Base-by-base conservation (phyloP, 805 yeast species). In the Kluyveromyces dobzhanskii region DNA sequence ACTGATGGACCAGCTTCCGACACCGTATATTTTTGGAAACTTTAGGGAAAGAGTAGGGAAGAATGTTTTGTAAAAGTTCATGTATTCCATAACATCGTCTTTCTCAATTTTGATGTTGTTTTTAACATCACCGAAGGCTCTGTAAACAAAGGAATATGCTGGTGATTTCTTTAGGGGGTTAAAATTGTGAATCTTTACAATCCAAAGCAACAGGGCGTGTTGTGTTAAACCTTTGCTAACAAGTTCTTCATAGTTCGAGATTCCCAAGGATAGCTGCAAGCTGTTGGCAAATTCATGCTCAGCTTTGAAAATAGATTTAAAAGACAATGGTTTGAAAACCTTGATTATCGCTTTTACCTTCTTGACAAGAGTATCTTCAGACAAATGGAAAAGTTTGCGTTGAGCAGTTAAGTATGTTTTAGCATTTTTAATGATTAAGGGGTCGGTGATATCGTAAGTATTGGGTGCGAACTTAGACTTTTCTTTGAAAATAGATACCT, bases 121-220 rank as follows among this genome's bases (percentile, higher is more conserved):
- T 10, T 54, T 47, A 21, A 72, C 59, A 25, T 61, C 57, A 10
- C 53, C 52, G 43, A 72, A 76, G 5, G 59, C 54, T 2, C 54
- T 51, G 13, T 48, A 46, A 14, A 80, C 67, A 69, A 81, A 80
- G 2, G 65, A 62, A 1, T 85, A 83, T 13, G 74, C 57, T 0
- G 39, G 39, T 3, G 45, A 42, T 29, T 54, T 57, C 27, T 61
- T 56, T 27, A 64, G 70, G 7, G 53, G 51, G 14, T 55, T 56
- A 21, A 62, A 64, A 52, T 78, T 80, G 41, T 66, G 62, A 41
- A 75, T 70, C 48, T 86, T 66, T 26, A 82, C 73, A 18, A 82
- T 62, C 75, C 80, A 83, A 29, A 83, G 56, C 16, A 79, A 55
- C 56, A 83, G 62, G 2, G 73, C 71, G 47, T 78, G 81, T 40